Evolutionary conservation across 768 basidiomycete genomes (phyloP), one percentile per base, ranked within the genome.

Genomic region (Tulasnella sp.): DNA sequence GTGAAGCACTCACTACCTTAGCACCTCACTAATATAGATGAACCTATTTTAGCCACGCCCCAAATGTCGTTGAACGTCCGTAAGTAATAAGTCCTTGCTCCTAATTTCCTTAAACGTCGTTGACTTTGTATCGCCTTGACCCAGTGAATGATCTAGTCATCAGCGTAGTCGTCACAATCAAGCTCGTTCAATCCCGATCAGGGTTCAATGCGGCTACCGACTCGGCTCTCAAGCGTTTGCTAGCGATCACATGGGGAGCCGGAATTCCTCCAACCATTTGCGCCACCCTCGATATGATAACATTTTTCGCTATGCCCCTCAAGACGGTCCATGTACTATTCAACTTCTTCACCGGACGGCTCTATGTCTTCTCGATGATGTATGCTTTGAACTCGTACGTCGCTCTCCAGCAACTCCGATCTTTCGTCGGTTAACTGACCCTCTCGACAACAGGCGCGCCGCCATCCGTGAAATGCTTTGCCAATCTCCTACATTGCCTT

Each of bases 351-450:
- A 73, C 72, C 42, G 37, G 22, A 45, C 25, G 72, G 22, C 22
- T 54, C 7, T 73, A 73, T 42, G 72, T 73, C 34, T 73, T 73
- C 22, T 73, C 72, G 42, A 37, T 73, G 72, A 49, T 73, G 72
- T 73, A 73, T 58, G 52, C 72, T 31, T 42, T 73, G 25, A 73
- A 73, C 49, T 73, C 72, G 72, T 73, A 73, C 2, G 72, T 22
- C 14, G 37, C 36, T 31, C 31, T 0, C 15, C 31, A 11, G 58
- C 25, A 22, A 64, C 11, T 19, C 14, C 1, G 11, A 9, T 31
- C 58, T 64, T 31, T 2, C 25, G 25, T 9, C 6, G 14, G 12
- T 64, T 64, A 14, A 64, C 11, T 14, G 25, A 64, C 58, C 58
- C 1, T 34, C 58, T 49, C n/a, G 49, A 64, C 58, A 17, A 64